A percentile compares a stretch with the other conserved stretches of the same genome.
phyloP scores from a whole-genome alignment of 495 filamentous ascomycete genomes.

The Lepidopterella palustris region DNA sequence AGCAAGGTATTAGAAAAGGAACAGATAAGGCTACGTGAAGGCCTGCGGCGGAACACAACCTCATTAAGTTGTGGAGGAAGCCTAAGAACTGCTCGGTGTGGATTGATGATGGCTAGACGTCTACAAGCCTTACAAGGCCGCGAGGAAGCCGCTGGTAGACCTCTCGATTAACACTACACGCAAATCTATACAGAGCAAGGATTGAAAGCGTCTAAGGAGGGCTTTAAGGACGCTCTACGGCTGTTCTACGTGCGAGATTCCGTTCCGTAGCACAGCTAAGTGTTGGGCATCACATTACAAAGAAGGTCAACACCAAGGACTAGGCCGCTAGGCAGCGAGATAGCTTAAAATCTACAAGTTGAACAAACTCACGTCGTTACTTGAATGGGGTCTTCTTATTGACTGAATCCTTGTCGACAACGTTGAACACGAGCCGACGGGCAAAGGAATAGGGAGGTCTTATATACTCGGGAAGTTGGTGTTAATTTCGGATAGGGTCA shows the following conservation, averaged over 20 bases:
- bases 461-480: too few species aligned
- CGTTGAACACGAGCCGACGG: too few species aligned
- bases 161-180: background rate
- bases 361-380: too few species aligned
- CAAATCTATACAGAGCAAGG: background rate
- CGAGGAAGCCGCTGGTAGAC: background rate
- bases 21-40: background rate
- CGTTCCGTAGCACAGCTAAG: background rate
- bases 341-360: too few species aligned
- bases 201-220: background rate
- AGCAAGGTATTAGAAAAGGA: background rate
- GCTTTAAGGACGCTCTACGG: background rate
- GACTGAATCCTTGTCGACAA: too few species aligned
- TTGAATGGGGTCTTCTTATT: too few species aligned
- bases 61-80: background rate
- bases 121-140: background rate
- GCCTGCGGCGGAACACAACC: background rate
- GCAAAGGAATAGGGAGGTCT: too few species aligned
- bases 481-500: too few species aligned
- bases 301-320: background rate
- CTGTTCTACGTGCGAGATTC: background rate
- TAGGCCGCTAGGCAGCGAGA: background rate
- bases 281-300: background rate
- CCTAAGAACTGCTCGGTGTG: background rate
- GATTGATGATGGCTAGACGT: background rate